A percentile compares a stretch with the other conserved stretches of the same genome.
phyloP scores from a whole-genome alignment of 805 yeast genomes.

The Candida sonorensis region DNA sequence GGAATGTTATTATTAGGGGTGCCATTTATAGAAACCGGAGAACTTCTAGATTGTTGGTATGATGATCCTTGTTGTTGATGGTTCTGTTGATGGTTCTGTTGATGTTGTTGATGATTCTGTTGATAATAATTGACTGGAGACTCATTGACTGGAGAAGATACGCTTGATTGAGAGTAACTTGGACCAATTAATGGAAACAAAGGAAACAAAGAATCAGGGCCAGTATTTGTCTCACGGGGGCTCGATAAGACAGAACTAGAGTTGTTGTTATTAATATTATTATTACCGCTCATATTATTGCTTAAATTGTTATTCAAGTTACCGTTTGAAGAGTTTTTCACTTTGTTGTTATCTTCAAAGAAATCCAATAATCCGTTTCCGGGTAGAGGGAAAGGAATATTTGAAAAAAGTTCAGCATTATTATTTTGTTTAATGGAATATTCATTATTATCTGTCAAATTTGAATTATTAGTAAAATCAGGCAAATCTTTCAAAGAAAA shows the following conservation, averaged over 20 bases:
- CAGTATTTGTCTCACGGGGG: conserved; percentile 14
- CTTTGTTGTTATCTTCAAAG: conserved; percentile 15
- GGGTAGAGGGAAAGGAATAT: conserved; percentile 17
- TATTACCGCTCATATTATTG: too few species aligned
- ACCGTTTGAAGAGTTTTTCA: not conserved
- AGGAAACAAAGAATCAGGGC: conserved; percentile 27
- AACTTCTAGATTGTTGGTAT: too few species aligned
- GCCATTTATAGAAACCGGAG: too few species aligned
- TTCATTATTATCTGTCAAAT: too few species aligned
- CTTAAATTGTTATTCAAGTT: conserved; percentile 2
- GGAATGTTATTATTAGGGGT: too few species aligned
- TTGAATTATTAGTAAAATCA: too few species aligned
- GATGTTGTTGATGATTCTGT: conserved; percentile 5
- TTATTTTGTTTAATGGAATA: too few species aligned
- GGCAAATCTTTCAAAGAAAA: too few species aligned
- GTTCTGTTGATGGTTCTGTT: conserved; percentile 7
- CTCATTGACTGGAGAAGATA: conserved; percentile 12
- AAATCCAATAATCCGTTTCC: conserved; percentile 28
- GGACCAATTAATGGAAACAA: conserved; percentile 29
- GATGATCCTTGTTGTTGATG: conserved; percentile 3
- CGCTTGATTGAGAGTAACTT: conserved; percentile 13
- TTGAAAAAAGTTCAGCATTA: conserved; percentile 11
- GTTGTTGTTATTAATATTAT: conserved; percentile 9
- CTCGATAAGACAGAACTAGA: conserved; percentile 12
- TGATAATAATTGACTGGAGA: conserved; percentile 9